Evolutionary conservation across 768 basidiomycete species (phyloP), one percentile per base, ranked within the genome.

Genomic region (Lentinula raphanica): DNA sequence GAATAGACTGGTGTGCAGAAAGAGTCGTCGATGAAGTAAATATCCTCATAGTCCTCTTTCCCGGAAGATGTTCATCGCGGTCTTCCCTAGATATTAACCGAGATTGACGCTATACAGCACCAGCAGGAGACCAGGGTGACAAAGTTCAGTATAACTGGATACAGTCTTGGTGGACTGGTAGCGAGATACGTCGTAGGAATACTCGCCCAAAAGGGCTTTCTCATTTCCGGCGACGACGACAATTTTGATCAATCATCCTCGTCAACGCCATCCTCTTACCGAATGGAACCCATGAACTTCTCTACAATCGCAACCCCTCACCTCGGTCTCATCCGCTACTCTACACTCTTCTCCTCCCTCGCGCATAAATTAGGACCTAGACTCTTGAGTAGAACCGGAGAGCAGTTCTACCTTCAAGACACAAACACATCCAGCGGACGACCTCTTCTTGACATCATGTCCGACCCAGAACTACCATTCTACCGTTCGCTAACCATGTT

Each of bases 1-100:
- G 91, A 1, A 82, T 93, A 19, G 91, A 93, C 66, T 89, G 88
- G 83, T 86, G 89, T 59, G 88, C 83, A 31, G 89, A 92, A 70
- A 77, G 92, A 28, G 83, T 93, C 32, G 83, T 89, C 3, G 74
- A 84, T 59, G 92, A 94, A 83, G 91, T 90, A 51, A 35, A 76
- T 64, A 2, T 17, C 9, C 38, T 29, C 15, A 15, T 25, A 3
- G 8, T 38, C 23, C 32, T 8, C 2, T 35, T 8, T 28, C 23
- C 28, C 28, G 49, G 31, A 4, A 9, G 23, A 28, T 49, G n/a
- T 28, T n/a, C 28, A 49, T 17, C 35, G 23, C 25, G 13, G n/a
- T 21, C 2, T n/a, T 31, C 9, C 29, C 17, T 17, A 53, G 51
- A 53, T 53, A 19, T 13, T 53, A 4, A 17, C 5, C 19, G 51